Conservation (phyloP, 208 protist genomes). For the Leishmania arabica region DNA sequence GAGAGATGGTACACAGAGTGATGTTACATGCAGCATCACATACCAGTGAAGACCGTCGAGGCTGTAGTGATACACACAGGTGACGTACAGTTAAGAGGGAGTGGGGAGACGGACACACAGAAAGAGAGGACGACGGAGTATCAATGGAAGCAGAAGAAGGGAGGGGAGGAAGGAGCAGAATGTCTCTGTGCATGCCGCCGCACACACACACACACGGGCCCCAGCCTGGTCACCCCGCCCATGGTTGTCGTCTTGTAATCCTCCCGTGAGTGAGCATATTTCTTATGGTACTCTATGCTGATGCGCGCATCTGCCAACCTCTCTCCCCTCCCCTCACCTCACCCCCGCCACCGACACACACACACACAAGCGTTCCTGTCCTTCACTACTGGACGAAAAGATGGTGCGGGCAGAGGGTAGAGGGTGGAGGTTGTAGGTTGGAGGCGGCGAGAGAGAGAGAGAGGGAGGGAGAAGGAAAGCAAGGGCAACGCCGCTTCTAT, state of each 20-base stretch:
- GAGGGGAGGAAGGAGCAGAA: not conserved
- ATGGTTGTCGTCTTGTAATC: not conserved
- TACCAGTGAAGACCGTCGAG: not conserved
- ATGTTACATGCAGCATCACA: not conserved
- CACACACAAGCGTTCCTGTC: not conserved
- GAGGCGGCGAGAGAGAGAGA: not conserved
- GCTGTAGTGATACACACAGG: not conserved
- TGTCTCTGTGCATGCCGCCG: not conserved
- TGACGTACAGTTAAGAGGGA: not conserved
- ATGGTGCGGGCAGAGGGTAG: not conserved
- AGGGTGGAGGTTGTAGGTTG: not conserved
- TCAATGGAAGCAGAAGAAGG: not conserved
- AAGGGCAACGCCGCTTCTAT: not conserved
- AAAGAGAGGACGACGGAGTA: not conserved
- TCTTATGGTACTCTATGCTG: not conserved
- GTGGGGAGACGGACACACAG: not conserved
- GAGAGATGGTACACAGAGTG: not conserved
- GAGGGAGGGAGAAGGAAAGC: not conserved
- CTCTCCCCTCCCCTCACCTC: not conserved
- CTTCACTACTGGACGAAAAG: not conserved
- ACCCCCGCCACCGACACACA: not conserved
- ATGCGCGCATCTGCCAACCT: not conserved
- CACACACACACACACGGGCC: not conserved
- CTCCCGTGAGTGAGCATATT: not conserved
- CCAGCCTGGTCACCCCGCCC: not conserved